A percentile compares a stretch with the other conserved stretches of the same genome.
Evolutionary conservation across 306 rosid species (phyloP).

Genomic region (Gillenia trifoliata): DNA sequence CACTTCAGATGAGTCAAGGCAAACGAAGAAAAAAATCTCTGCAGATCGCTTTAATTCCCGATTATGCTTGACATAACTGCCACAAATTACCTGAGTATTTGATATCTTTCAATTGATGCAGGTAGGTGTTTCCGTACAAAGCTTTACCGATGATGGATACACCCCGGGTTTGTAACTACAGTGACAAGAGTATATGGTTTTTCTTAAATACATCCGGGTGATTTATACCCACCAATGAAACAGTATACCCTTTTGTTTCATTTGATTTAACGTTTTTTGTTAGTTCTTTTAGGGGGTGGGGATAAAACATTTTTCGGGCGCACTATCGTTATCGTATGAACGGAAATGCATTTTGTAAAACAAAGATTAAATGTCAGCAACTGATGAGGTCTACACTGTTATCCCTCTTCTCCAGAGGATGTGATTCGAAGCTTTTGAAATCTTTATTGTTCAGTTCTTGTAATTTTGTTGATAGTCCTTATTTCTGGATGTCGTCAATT

Average conservation of each 20-base stretch:
- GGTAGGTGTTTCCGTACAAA: neutral
- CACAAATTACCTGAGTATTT: neutral
- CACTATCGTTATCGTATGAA: neutral
- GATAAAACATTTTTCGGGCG: neutral
- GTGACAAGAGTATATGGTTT: neutral
- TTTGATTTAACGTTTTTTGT: neutral
- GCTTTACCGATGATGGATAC: neutral
- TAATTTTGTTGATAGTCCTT: neutral
- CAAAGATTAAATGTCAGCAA: too few species aligned
- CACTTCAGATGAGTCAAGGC: neutral
- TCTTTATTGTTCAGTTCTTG: neutral
- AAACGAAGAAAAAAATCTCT: neutral
- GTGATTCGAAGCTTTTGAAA: neutral
- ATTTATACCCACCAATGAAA: neutral
- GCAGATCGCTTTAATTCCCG: neutral
- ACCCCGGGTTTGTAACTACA: neutral
- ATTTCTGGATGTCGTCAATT: neutral
- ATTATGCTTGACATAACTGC: neutral
- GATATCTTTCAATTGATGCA: constrained; percentile 2
- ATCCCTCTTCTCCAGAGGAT: too few species aligned
- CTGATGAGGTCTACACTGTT: too few species aligned
- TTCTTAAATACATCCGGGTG: neutral
- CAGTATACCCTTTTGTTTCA: neutral
- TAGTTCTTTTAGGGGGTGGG: neutral
- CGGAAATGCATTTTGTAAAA: neutral